These are phyloP conservation scores for Cymbopogon flexuosus DNA, from an alignment of 202 grass and related monocot genomes.

Conservation along the genomic window DNA sequence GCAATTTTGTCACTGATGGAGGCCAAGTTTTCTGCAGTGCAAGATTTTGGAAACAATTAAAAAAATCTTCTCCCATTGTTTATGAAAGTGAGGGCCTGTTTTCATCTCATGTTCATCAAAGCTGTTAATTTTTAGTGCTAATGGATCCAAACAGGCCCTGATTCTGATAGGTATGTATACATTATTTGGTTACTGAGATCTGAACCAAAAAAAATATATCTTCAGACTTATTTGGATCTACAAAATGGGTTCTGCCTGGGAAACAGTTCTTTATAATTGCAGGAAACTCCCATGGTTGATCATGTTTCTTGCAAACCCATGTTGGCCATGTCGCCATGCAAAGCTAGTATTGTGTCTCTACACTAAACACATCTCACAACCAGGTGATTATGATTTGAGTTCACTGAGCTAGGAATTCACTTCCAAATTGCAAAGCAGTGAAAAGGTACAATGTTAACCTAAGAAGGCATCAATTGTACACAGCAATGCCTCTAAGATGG, in stretches of 20 bases:
- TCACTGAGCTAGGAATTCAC: neutral
- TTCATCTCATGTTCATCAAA: too few species aligned
- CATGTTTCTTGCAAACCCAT: conserved; percentile 11
- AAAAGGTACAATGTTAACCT: conserved; percentile 18
- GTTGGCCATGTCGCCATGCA: neutral
- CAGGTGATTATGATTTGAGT: neutral
- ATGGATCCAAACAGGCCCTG: too few species aligned
- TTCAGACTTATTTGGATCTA: neutral
- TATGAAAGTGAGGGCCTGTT: neutral
- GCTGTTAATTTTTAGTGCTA: too few species aligned
- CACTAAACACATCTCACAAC: neutral
- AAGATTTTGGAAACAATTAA: conserved; percentile 12
- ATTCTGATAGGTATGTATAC: neutral
- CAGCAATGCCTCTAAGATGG: neutral
- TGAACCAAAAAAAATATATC: neutral
- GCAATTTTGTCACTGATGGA: conserved; percentile 4
- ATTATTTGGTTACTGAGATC: neutral
- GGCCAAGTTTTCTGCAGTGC: conserved; percentile 5
- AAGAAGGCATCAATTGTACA: conserved; percentile 3
- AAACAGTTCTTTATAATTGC: neutral
- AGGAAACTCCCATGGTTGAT: neutral
- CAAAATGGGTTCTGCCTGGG: neutral
- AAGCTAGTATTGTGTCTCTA: conserved; percentile 19
- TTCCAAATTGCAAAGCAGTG: conserved; percentile 13
- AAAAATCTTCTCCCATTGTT: conserved; percentile 6